Base-by-base conservation (phyloP, 148 eudicot genomes). In the Silene uniflora region DNA sequence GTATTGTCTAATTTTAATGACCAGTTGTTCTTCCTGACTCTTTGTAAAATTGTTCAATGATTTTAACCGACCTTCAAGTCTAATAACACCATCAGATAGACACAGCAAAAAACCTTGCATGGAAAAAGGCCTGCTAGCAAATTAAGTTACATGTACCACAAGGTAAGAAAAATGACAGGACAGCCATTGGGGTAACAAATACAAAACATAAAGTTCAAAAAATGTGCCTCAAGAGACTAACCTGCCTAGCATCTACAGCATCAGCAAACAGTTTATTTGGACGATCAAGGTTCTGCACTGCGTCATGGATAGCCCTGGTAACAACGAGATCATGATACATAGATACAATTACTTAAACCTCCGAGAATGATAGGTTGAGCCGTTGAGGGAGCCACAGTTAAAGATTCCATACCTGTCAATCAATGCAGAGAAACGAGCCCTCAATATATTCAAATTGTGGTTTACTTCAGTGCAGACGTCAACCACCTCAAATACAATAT, bases 241-340 rank as follows among this genome's bases (percentile, higher is more conserved):
- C 98, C 90, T 94, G 98, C 72, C 98, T 89, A 77, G 80, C 92
- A 86, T 95, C 98, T 69, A 92, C 97, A 58, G 98, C 98, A 84
- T 90, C 98, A 35, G 98, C 80, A 79, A 88, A 83, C 71, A 85
- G 78, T 77, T 85, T 86, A 82, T 92, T 89, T 56, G 99, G 99
- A 76, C 88, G 89, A 67, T 52, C 87, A 58, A 95, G 99, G 71
- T 80, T 81, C 79, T 90, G 90, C 75, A 88, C 86, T 74, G 97
- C 87, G 58, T 87, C 84, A 75, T 81, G 92, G 74, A 95, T 89
- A 59, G 88, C 94, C 89, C 98, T 93, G 84, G 72, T 25, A 79
- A 84, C 81, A 69, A 59, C 69, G 76, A 75, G 47, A 74, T 17
- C 49, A 39, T 18, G 73, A 71, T 13, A 6, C 27, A 72, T 69